Conservation (phyloP, 1,139 yeast genomes). For the Kurtzmaniella natalensis region DNA sequence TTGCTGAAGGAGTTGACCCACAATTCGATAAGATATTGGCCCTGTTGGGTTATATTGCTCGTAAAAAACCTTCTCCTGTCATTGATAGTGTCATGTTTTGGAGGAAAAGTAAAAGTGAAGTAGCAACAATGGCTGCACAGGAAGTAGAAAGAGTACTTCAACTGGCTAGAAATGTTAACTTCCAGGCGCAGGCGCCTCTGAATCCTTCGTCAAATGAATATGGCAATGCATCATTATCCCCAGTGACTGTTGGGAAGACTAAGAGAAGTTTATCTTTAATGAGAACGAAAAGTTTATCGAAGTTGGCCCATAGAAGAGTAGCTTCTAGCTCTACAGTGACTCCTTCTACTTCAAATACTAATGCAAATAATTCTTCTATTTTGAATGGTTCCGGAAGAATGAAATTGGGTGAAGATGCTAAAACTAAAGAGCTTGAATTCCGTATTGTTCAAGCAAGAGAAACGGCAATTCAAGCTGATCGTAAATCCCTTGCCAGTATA, state of each 20-base stretch:
- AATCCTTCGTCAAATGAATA: neutral
- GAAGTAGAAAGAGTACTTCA: constrained; percentile 46
- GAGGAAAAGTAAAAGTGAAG: constrained; percentile 87
- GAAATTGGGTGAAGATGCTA: constrained; percentile 19
- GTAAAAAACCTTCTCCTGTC: constrained; percentile 89
- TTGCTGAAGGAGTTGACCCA: constrained; percentile 84
- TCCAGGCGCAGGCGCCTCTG: constrained; percentile 6
- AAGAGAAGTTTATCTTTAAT: constrained; percentile 40
- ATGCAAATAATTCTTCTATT: neutral
- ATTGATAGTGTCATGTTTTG: constrained; percentile 98
- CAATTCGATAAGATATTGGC: constrained; percentile 80
- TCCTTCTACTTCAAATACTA: neutral
- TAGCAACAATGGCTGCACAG: constrained; percentile 69
- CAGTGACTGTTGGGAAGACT: constrained; percentile 14
- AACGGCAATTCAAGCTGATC: constrained; percentile 77
- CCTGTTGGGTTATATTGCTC: constrained; percentile 86
- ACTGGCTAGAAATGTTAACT: constrained; percentile 14
- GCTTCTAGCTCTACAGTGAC: constrained; percentile 1
- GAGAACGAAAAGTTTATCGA: constrained; percentile 38
- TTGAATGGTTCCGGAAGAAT: neutral
- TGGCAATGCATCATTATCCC: constrained; percentile 7
- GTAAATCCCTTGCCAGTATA: constrained; percentile 82
- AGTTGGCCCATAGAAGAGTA: constrained; percentile 30
- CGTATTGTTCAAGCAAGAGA: constrained; percentile 58
- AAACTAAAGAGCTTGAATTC: constrained; percentile 9